Evolutionary conservation across 164 flowering plant species (phyloP), one percentile per base, ranked within the genome.

Genomic region (Piper longum): DNA sequence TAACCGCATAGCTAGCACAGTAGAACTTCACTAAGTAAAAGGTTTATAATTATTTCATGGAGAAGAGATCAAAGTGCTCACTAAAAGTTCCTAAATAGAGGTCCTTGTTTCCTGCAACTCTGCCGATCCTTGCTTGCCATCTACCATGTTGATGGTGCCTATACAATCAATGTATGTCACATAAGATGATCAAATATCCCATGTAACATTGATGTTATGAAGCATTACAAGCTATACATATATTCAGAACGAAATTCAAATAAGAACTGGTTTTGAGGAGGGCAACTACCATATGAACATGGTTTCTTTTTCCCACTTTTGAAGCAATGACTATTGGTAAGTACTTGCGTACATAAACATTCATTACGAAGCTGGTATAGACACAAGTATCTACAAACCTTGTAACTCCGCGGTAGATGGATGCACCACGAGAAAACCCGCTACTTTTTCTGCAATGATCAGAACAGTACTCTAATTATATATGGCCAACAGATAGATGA

Each of bases 71-170:
- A 52, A 54, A 36, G 54, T n/a, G 18, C 88, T 80, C 79, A 91
- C 97, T 84, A 80, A 91, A 91, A 61, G 95, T 90, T 59, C 97
- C 97, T 72, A 90, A 68, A 80, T 90, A 90, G 42, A 90, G 95
- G 54, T 90, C 95, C 62, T 90, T 90, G 78, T 90, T 90, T 26
- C 97, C 95, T 2, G 97, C 97, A 11, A 89, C 97, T 69, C 97
- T 80, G 52, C 97, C 97, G 16, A 89, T 89, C 68, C 97, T 84
- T 41, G 97, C 97, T 64, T 90, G 95, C 97, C 97, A 90, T 73
- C 97, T 80, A 60, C 97, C 95, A 75, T 87, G 97, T 68, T 87
- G 97, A 67, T 90, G 97, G 73, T 90, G 97, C 66, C 97, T 90
- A 9, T 48, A 9, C 36, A 26, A 26, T 26, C 36, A 26, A 26